Percentiles rank a stretch among this genome's conserved stretches.
Conservation (phyloP, 1,139 yeast genomes). For the Debaryomyces udenii region DNA sequence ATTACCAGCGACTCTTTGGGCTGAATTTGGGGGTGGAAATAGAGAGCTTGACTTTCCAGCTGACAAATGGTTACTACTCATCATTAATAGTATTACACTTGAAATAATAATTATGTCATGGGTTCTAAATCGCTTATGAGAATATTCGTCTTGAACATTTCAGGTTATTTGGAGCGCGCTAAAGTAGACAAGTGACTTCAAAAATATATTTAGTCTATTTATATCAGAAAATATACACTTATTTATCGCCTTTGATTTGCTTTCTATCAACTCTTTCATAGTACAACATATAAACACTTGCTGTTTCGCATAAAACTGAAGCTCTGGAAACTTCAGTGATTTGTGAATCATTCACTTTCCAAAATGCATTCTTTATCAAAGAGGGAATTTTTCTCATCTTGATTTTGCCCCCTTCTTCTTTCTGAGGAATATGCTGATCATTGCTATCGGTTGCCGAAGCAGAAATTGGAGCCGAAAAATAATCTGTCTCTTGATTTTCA, state of each 20-base stretch:
- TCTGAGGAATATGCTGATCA: conserved; percentile 11
- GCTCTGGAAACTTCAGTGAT: conserved; percentile 63
- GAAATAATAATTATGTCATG: background rate
- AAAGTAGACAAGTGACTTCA: too few species aligned
- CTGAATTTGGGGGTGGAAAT: conserved; percentile 46
- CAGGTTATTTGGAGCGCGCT: too few species aligned
- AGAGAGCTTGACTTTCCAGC: conserved; percentile 9
- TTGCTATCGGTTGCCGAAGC: conserved; percentile 5
- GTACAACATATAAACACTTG: conserved; percentile 80
- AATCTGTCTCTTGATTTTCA: conserved; percentile 31
- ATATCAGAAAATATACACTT: background rate
- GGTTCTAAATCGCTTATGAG: too few species aligned
- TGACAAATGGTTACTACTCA: conserved; percentile 1
- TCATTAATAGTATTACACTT: background rate
- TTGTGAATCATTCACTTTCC: conserved; percentile 83
- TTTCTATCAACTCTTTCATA: conserved; percentile 61
- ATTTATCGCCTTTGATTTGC: conserved; percentile 15
- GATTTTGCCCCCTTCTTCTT: conserved; percentile 22
- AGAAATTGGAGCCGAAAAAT: conserved; percentile 20
- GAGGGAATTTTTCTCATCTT: conserved; percentile 57
- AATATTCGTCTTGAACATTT: too few species aligned
- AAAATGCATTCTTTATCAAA: conserved; percentile 64
- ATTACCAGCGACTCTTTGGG: conserved; percentile 35
- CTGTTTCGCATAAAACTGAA: conserved; percentile 67
- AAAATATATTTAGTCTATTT: too few species aligned